phyloP scores from a whole-genome alignment of 208 protist species.

The Leishmania lainsoni region DNA sequence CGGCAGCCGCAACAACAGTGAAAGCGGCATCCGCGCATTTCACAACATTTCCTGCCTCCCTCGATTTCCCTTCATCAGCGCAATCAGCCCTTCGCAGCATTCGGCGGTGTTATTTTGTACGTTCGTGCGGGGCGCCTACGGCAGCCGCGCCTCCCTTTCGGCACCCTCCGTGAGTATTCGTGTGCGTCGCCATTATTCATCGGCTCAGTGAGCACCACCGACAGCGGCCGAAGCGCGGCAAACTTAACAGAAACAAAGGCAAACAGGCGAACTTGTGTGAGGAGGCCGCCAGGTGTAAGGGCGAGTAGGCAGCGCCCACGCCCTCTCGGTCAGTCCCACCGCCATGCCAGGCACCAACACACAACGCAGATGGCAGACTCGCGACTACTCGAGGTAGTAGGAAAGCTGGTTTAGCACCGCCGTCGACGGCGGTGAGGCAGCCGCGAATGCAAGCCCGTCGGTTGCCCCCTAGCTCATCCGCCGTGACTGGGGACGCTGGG shows the following conservation, averaged over 20 bases:
- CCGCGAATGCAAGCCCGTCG: not conserved
- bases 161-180: not conserved
- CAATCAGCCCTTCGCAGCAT: not conserved
- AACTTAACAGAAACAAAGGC: not conserved
- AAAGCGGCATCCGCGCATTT: not conserved
- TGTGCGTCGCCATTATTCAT: not conserved
- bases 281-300: not conserved
- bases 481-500: not conserved
- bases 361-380: not conserved
- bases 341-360: not conserved
- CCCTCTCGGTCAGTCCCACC: not conserved
- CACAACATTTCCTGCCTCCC: not conserved
- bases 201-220: not conserved
- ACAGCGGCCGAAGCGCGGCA: not conserved
- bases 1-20: not conserved
- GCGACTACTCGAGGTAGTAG: constrained; percentile 23
- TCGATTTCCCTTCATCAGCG: not conserved
- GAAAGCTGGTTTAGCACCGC: constrained; percentile 22
- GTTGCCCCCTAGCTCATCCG: not conserved
- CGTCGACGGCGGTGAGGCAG: not conserved
- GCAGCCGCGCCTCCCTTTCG: not conserved
- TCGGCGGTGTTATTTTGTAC: not conserved
- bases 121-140: not conserved
- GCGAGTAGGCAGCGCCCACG: not conserved
- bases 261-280: not conserved